Conservation (phyloP, 2,329 filamentous ascomycete genomes). For the Apiospora hydei region DNA sequence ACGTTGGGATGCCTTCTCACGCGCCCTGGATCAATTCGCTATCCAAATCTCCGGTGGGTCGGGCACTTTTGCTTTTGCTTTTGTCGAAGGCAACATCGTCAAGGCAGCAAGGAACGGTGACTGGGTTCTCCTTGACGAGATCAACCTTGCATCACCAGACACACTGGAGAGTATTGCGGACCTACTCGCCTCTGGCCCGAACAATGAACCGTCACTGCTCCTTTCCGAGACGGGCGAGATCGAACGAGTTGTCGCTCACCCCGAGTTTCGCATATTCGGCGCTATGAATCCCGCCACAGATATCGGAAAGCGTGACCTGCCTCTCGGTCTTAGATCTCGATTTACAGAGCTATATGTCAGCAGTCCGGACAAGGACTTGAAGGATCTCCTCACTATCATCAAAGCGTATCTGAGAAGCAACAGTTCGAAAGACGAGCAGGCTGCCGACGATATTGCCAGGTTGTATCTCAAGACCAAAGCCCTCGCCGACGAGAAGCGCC, state of each 20-base stretch:
- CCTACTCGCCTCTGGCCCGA: slow-evolving; percentile 76
- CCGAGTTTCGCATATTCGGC: slow-evolving; percentile 93
- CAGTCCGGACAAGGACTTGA: slow-evolving; percentile 84
- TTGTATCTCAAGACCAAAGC: slow-evolving; percentile 89
- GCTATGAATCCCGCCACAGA: slow-evolving; percentile 99
- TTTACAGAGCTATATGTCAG: slow-evolving; percentile 97
- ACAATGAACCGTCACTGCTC: slow-evolving; percentile 79
- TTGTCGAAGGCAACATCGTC: slow-evolving; percentile 94
- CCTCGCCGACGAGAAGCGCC: slow-evolving; percentile 78
- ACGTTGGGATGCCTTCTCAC: slow-evolving; percentile 83
- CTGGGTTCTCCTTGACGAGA: slow-evolving; percentile 96
- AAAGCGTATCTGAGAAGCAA: slow-evolving; percentile 83
- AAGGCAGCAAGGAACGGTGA: slow-evolving; percentile 96
- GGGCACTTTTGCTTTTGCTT: slow-evolving; percentile 88
- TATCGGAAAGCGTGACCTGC: slow-evolving; percentile 93
- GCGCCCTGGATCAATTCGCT: slow-evolving; percentile 79
- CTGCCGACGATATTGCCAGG: slow-evolving; percentile 80
- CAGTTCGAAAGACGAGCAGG: slow-evolving; percentile 74
- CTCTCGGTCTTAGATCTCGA: slow-evolving; percentile 84
- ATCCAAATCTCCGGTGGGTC: slow-evolving; percentile 77
- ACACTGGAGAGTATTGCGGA: slow-evolving; percentile 94
- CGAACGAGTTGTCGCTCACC: slow-evolving; percentile 86
- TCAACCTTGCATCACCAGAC: slow-evolving; percentile 94
- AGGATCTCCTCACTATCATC: slow-evolving; percentile 88
- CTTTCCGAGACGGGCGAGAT: slow-evolving; percentile 94